phyloP scores from a whole-genome alignment of 1,284 basidiomycete genomes.

The Agaricales sp. region DNA sequence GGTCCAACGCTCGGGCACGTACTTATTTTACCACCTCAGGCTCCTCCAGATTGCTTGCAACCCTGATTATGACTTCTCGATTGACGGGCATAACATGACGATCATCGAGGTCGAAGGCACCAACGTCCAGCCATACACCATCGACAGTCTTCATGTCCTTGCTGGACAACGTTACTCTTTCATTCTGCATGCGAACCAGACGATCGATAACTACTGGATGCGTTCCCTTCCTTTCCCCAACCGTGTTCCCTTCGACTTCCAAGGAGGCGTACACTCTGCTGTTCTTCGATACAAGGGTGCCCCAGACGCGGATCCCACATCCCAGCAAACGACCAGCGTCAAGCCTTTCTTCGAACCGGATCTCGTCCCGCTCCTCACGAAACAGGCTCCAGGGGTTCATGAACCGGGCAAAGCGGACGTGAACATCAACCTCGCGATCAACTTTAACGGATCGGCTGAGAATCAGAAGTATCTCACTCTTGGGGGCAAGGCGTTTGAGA shows the following conservation, averaged over 20 bases:
- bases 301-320: slow-evolving; percentile 25
- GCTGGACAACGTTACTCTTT: slow-evolving; percentile 27
- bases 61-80: slow-evolving; percentile 22
- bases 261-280: slow-evolving; percentile 34
- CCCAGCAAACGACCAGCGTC: slow-evolving; percentile 14
- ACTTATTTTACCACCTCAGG: slow-evolving; percentile 28
- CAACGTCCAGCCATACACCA: slow-evolving; percentile 18
- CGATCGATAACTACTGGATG: slow-evolving; percentile 23
- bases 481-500: slow-evolving; percentile 19
- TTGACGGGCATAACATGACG: slow-evolving; percentile 25
- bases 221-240: not conserved
- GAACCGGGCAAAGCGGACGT: slow-evolving; percentile 27
- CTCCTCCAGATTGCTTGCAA: slow-evolving; percentile 38
- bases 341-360: slow-evolving; percentile 25
- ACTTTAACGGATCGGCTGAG: slow-evolving; percentile 13
- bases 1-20: not conserved
- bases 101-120: slow-evolving; percentile 25
- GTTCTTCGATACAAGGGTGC: slow-evolving; percentile 46
- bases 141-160: slow-evolving; percentile 16
- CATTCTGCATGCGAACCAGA: slow-evolving; percentile 20
- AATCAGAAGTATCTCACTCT: slow-evolving; percentile 8
- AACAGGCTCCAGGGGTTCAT: slow-evolving; percentile 27
- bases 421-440: slow-evolving; percentile 21
- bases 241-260: slow-evolving; percentile 16
- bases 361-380: slow-evolving; percentile 23